Evolutionary conservation across 2,329 filamentous ascomycete genomes (phyloP).

Genomic region (Endothia cerciana): DNA sequence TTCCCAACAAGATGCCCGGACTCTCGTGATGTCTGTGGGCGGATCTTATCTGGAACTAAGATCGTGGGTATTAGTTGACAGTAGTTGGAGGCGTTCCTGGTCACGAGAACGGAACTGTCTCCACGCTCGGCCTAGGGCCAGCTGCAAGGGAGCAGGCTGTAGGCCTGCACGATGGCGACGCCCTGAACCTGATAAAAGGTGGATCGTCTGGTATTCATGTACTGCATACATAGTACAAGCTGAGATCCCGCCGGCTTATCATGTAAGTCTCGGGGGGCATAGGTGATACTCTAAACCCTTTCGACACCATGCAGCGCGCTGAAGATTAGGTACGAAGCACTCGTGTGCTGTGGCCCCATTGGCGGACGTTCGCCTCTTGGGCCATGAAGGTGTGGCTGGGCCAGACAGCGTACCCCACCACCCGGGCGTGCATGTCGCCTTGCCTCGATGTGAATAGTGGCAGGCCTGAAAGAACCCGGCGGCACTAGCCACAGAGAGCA

Average conservation of each 20-base stretch:
- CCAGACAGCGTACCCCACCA: slow-evolving; percentile 20
- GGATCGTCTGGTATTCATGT: not conserved
- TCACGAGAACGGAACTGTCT: not conserved
- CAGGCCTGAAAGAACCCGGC: not conserved
- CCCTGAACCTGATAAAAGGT: not conserved
- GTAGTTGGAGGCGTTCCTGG: not conserved
- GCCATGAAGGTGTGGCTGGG: not conserved
- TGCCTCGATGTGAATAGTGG: slow-evolving; percentile 9
- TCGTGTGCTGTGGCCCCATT: not conserved
- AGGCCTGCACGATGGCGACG: not conserved
- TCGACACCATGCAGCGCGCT: not conserved
- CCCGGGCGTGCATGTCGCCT: slow-evolving; percentile 20
- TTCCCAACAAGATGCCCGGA: not conserved
- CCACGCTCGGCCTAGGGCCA: not conserved
- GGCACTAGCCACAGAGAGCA: not conserved
- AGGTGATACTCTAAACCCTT: not conserved
- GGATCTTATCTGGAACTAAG: not conserved
- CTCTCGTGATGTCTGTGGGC: not conserved
- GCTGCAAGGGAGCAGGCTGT: not conserved
- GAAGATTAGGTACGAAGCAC: not conserved
- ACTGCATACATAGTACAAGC: not conserved
- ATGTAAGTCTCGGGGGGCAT: not conserved
- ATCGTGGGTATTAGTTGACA: not conserved
- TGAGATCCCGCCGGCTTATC: not conserved
- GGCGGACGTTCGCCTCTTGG: not conserved